Evolutionary conservation across 2,329 filamentous ascomycete species (phyloP).

Genomic region (Parastagonospora avenae): DNA sequence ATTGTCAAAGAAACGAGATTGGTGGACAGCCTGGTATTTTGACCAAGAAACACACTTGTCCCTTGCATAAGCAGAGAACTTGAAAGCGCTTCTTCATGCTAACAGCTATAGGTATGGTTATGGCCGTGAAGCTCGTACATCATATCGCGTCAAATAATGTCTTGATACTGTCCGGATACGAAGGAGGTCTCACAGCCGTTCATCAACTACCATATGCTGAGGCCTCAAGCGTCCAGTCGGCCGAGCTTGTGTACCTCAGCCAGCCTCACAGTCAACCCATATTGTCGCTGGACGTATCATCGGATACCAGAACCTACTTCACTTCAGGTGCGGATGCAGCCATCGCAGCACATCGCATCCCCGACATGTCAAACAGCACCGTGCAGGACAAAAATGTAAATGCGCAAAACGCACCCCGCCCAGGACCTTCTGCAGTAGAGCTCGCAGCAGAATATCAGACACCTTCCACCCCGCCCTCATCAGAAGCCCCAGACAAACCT

Average conservation of each 20-base stretch:
- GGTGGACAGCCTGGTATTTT: too few species aligned
- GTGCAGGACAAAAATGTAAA: too few species aligned
- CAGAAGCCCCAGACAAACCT: not conserved
- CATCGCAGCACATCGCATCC: slow-evolving; percentile 76
- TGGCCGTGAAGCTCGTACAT: slow-evolving; percentile 67
- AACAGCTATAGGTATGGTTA: slow-evolving; percentile 75
- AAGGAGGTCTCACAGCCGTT: slow-evolving; percentile 77
- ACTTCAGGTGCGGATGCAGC: slow-evolving; percentile 83
- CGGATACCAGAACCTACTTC: slow-evolving; percentile 63
- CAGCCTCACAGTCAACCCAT: slow-evolving; percentile 80
- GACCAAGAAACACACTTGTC: too few species aligned
- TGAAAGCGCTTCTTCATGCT: slow-evolving; percentile 26
- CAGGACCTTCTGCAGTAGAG: not conserved
- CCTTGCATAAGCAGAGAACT: not conserved
- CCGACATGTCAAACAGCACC: slow-evolving; percentile 26
- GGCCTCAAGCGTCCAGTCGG: slow-evolving; percentile 32
- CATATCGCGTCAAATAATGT: slow-evolving; percentile 48
- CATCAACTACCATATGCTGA: slow-evolving; percentile 57
- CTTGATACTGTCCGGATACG: slow-evolving; percentile 77
- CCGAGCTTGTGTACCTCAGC: slow-evolving; percentile 64
- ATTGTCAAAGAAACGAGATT: too few species aligned
- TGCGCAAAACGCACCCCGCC: not conserved
- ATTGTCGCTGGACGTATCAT: slow-evolving; percentile 62
- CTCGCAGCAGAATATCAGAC: not conserved
- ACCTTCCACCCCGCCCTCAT: not conserved